Conservation (phyloP, 176 grass and related monocot species). For the Ensete glaucum region DNA sequence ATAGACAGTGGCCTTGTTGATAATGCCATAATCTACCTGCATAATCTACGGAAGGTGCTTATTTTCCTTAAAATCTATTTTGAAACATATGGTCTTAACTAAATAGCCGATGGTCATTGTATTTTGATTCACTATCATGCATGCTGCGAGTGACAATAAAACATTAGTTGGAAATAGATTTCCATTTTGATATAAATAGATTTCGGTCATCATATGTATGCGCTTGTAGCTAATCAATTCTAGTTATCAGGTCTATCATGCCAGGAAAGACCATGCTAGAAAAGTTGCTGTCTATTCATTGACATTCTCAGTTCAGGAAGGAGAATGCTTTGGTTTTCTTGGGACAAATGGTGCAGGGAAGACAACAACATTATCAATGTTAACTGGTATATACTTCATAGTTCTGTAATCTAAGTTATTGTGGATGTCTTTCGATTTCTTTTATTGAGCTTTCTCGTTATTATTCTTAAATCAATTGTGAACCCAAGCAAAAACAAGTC, state of each 20-base stretch:
- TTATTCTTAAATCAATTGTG: not conserved
- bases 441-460: not conserved
- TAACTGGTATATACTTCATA: slow-evolving; percentile 30
- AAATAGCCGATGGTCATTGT: not conserved
- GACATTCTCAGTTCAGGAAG: slow-evolving; percentile 38
- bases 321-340: slow-evolving; percentile 48
- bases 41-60: slow-evolving; percentile 36
- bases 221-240: not conserved
- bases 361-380: slow-evolving; percentile 49
- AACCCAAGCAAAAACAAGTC: too few species aligned
- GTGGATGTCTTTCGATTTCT: not conserved
- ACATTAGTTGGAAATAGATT: not conserved
- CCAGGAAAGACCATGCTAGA: slow-evolving; percentile 20
- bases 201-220: not conserved
- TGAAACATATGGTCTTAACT: not conserved
- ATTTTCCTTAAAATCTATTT: not conserved
- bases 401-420: not conserved
- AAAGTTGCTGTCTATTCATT: slow-evolving; percentile 37
- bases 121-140: not conserved
- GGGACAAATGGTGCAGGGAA: slow-evolving; percentile 49
- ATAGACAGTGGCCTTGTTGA: slow-evolving; percentile 30
- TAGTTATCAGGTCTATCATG: slow-evolving; percentile 33
- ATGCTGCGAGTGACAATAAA: not conserved
- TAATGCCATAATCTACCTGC: slow-evolving; percentile 35
- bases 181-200: not conserved